Evolutionary conservation across 2,329 filamentous ascomycete genomes (phyloP).

Genomic region (Epichloe gansuensis): DNA sequence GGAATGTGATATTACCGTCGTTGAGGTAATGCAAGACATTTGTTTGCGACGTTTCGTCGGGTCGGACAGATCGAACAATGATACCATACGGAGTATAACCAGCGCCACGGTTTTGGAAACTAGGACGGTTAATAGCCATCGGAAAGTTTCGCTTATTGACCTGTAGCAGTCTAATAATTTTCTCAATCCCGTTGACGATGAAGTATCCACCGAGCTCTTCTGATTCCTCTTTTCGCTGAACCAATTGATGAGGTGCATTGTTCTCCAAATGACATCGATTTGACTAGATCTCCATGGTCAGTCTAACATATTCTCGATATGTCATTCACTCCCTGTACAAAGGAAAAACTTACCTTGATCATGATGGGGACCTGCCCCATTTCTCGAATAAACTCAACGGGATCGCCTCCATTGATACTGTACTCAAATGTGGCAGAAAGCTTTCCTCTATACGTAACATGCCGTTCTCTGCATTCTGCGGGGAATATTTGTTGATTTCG

Average conservation of each 20-base stretch:
- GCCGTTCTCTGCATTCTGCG: conserved; percentile 86
- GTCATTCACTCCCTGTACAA: background rate
- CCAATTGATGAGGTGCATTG: conserved; percentile 69
- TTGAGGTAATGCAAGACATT: conserved; percentile 93
- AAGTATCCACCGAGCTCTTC: conserved; percentile 97
- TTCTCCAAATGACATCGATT: conserved; percentile 85
- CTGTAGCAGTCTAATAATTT: conserved; percentile 85
- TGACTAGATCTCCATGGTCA: conserved; percentile 40
- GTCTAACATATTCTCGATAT: background rate
- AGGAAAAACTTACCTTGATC: conserved; percentile 54
- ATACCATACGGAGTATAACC: conserved; percentile 86
- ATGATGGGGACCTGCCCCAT: conserved; percentile 86
- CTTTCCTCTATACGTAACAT: conserved; percentile 81
- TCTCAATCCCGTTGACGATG: conserved; percentile 94
- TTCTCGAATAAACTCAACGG: conserved; percentile 71
- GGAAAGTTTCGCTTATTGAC: conserved; percentile 88
- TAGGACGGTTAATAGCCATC: conserved; percentile 83
- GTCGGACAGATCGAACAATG: conserved; percentile 80
- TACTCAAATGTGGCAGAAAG: conserved; percentile 77
- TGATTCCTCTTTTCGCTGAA: conserved; percentile 82
- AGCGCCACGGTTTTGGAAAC: conserved; percentile 76
- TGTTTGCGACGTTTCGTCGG: conserved; percentile 96
- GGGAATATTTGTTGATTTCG: conserved; percentile 78
- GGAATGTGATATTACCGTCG: conserved; percentile 92
- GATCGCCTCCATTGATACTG: conserved; percentile 74